Conservation (phyloP, 129 eudicot species). For the Helianthus annuus region HanXRQr2.0-SUNRISE NC_035447.2:138979613-138980112, state of each 20-base stretch:
- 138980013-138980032: not conserved
- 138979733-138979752: slow-evolving; percentile 6
- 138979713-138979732: slow-evolving; percentile 18
- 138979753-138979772: slow-evolving; percentile 21
- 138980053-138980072: not conserved
- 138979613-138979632: slow-evolving; percentile 22
- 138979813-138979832: not conserved
- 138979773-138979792: slow-evolving; percentile 18
- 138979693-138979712: slow-evolving; percentile 41
- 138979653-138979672: slow-evolving; percentile 41
- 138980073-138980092: slow-evolving; percentile 21
- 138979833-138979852: slow-evolving; percentile 29
- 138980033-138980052: not conserved
- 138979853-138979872: slow-evolving; percentile 37
- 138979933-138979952: slow-evolving; percentile 47
- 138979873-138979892: slow-evolving; percentile 44
- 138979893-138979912: slow-evolving; percentile 38
- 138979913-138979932: slow-evolving; percentile 32
- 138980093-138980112: slow-evolving; percentile 14
- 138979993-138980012: slow-evolving; percentile 23
- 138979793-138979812: slow-evolving; percentile 15
- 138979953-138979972: not conserved
- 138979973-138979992: not conserved
- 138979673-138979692: slow-evolving; percentile 15
- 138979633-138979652: slow-evolving; percentile 26